Percentiles rank a stretch among this genome's conserved stretches.
phyloP scores from a whole-genome alignment of 495 filamentous ascomycete species.

The Penicillium coffeae region DNA sequence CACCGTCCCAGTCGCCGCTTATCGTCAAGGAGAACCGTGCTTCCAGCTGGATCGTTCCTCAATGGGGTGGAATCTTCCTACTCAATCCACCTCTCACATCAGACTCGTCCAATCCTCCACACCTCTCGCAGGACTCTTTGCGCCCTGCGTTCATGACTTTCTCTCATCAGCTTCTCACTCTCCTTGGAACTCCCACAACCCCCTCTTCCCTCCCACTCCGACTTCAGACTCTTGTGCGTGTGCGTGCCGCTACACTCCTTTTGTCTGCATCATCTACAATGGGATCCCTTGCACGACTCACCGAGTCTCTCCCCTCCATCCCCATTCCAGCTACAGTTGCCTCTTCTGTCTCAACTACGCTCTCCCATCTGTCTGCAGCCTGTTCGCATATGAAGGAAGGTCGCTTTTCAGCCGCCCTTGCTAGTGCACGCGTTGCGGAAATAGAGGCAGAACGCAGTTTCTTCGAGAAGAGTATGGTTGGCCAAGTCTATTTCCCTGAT shows the following conservation, averaged over 20 bases:
- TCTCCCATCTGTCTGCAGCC: slow-evolving; percentile 68
- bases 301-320: slow-evolving; percentile 80
- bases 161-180: slow-evolving; percentile 83
- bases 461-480: slow-evolving; percentile 99
- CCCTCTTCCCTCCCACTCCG: slow-evolving; percentile 78
- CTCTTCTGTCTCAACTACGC: slow-evolving; percentile 74
- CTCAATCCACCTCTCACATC: slow-evolving; percentile 55
- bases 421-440: slow-evolving; percentile 79
- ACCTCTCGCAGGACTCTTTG: slow-evolving; percentile 58
- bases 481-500: slow-evolving; percentile 95
- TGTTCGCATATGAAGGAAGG: slow-evolving; percentile 70
- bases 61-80: slow-evolving; percentile 92
- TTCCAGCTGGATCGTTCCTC: slow-evolving; percentile 89
- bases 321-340: slow-evolving; percentile 85
- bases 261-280: slow-evolving; percentile 90
- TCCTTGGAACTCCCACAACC: slow-evolving; percentile 80
- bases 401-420: slow-evolving; percentile 62
- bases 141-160: slow-evolving; percentile 82
- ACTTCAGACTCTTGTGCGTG: slow-evolving; percentile 75
- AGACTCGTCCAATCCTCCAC: slow-evolving; percentile 29
- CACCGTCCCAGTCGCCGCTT: slow-evolving; percentile 56
- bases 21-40: slow-evolving; percentile 66
- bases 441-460: slow-evolving; percentile 89
- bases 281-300: slow-evolving; percentile 85
- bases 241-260: slow-evolving; percentile 80